A percentile compares a stretch with the other conserved stretches of the same genome.
Conservation (phyloP, 1,284 basidiomycete species). For the Bjerkandera adusta region DNA sequence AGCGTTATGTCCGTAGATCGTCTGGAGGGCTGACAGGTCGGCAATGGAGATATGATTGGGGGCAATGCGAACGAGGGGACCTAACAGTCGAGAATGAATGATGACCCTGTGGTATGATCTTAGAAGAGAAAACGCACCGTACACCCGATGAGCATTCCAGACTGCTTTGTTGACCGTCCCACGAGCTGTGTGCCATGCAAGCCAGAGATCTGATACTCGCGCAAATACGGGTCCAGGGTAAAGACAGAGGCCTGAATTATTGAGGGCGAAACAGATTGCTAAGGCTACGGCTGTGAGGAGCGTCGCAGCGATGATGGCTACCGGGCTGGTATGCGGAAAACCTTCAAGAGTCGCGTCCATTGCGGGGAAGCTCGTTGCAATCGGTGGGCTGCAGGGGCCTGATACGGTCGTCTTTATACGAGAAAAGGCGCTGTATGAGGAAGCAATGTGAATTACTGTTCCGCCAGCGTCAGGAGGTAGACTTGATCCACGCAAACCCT, state of each 20-base stretch:
- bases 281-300: background rate
- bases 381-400: too few relatives aligned
- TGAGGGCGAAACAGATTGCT: too few relatives aligned
- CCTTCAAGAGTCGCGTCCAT: too few relatives aligned
- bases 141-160: constrained; percentile 44
- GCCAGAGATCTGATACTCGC: constrained; percentile 45
- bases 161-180: constrained; percentile 42
- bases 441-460: too few relatives aligned
- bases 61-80: constrained; percentile 45
- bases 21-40: constrained; percentile 41
- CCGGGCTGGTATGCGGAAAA: too few relatives aligned
- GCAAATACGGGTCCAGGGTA: constrained; percentile 45
- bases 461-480: too few relatives aligned
- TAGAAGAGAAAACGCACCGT: constrained; percentile 32
- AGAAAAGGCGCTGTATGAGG: too few relatives aligned
- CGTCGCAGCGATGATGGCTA: background rate
- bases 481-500: too few relatives aligned
- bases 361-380: too few relatives aligned
- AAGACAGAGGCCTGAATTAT: constrained; percentile 29
- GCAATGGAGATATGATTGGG: constrained; percentile 50
- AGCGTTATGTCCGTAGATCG: constrained; percentile 38
- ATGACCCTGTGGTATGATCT: background rate
- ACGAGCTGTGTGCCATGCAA: constrained; percentile 36
- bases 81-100: constrained; percentile 19
- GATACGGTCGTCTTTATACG: too few relatives aligned